Evolutionary conservation across 306 rosid genomes (phyloP).

Genomic region (Amphicarpaea edgeworthii): DNA sequence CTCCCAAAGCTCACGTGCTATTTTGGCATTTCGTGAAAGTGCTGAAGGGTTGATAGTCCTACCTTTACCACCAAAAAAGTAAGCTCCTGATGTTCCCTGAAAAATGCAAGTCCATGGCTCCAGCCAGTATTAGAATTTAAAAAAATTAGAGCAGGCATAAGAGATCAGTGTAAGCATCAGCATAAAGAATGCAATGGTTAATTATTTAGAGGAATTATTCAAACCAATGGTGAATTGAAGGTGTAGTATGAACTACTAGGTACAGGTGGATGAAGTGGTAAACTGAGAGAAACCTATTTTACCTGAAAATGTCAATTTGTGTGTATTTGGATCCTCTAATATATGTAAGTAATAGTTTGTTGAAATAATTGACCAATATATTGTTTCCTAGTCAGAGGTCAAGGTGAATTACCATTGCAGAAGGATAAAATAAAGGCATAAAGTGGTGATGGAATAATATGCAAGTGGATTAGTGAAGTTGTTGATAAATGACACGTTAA

Average conservation of each 20-base stretch:
- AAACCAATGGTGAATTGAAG: conserved; percentile 27
- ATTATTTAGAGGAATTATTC: conserved; percentile 24
- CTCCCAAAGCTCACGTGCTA: conserved; percentile 81
- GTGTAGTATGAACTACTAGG: background rate
- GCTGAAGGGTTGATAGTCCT: conserved; percentile 66
- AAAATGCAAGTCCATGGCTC: conserved; percentile 37
- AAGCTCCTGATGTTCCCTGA: conserved; percentile 81
- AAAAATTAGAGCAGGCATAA: background rate
- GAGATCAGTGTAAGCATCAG: background rate
- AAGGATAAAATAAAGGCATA: conserved; percentile 28
- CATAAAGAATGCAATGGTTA: conserved; percentile 19
- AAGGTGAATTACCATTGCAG: conserved; percentile 32
- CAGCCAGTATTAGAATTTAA: background rate
- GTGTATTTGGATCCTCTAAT: background rate
- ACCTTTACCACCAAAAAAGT: conserved; percentile 82
- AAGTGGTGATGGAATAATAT: conserved; percentile 14
- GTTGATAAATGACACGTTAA: conserved; percentile 27
- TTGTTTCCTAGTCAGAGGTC: conserved; percentile 30
- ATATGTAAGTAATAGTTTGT: background rate
- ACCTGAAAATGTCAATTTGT: background rate
- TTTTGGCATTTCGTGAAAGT: conserved; percentile 57
- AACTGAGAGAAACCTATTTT: background rate
- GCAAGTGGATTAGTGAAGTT: background rate
- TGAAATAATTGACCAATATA: conserved; percentile 21
- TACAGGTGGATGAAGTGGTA: background rate